phyloP scores from a whole-genome alignment of 192 early-diverging fungal genomes.

The Coemansia biformis region DNA sequence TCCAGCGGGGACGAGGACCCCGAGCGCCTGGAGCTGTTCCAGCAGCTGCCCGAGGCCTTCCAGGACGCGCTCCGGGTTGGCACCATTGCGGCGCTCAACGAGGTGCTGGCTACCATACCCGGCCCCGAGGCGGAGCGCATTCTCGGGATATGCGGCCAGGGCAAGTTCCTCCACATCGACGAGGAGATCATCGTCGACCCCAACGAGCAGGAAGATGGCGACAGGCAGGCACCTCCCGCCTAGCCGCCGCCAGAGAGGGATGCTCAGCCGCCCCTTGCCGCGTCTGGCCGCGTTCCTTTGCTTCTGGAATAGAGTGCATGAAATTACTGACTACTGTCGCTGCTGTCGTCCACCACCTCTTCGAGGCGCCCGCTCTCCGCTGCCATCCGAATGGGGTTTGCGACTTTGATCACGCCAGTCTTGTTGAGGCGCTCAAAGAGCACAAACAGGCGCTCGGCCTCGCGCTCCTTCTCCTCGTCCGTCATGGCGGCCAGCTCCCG shows the following conservation, averaged over 20 bases:
- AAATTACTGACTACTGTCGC: neutral
- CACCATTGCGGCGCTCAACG: slow-evolving; percentile 81
- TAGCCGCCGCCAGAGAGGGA: too few species aligned
- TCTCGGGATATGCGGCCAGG: slow-evolving; percentile 66
- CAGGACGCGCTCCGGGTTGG: slow-evolving; percentile 69
- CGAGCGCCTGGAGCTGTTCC: slow-evolving; percentile 66
- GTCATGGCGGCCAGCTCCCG: slow-evolving; percentile 77
- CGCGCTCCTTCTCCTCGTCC: slow-evolving; percentile 93
- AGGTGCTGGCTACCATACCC: slow-evolving; percentile 61
- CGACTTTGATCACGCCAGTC: slow-evolving; percentile 82
- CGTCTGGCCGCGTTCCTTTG: too few species aligned
- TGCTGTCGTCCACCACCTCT: slow-evolving; percentile 15
- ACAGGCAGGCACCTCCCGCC: neutral
- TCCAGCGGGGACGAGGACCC: slow-evolving; percentile 46
- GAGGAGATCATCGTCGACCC: slow-evolving; percentile 45
- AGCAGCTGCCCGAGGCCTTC: slow-evolving; percentile 62
- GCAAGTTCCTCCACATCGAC: slow-evolving; percentile 58
- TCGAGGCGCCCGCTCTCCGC: slow-evolving; percentile 42
- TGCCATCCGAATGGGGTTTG: slow-evolving; percentile 64
- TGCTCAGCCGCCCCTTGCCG: too few species aligned
- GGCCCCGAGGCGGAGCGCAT: slow-evolving; percentile 72
- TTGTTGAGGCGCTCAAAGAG: slow-evolving; percentile 90
- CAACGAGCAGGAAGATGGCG: slow-evolving; percentile 11
- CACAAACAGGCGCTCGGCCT: slow-evolving; percentile 87
- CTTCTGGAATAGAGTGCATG: too few species aligned